phyloP scores from a whole-genome alignment of 225 moss, liverwort and hornwort genomes.

The Sphagnum contortum region DNA sequence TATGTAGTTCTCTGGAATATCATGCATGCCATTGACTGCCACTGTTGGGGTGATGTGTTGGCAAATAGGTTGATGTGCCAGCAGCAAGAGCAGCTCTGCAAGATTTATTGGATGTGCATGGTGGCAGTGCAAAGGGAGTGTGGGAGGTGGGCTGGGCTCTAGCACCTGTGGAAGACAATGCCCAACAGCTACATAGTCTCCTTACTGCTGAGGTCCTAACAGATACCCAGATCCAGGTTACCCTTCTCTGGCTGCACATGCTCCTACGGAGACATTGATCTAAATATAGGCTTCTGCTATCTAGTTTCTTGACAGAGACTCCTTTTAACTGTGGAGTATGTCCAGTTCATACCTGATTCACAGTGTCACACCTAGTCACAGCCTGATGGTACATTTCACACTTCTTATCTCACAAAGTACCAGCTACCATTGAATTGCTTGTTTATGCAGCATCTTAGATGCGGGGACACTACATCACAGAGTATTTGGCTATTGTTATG shows the following conservation, averaged over 20 bases:
- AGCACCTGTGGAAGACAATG: constrained; percentile 74
- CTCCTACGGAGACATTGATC: neutral
- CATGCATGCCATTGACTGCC: too few species aligned
- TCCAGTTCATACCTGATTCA: too few species aligned
- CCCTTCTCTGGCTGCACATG: neutral
- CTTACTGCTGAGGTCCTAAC: constrained; percentile 47
- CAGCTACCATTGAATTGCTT: too few species aligned
- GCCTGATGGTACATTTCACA: too few species aligned
- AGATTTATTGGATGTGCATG: constrained; percentile 84
- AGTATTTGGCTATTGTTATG: too few species aligned
- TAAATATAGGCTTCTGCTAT: neutral
- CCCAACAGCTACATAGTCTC: constrained; percentile 62
- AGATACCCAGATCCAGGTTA: constrained; percentile 43
- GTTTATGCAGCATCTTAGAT: too few species aligned
- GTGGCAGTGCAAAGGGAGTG: constrained; percentile 85
- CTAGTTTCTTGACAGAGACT: neutral
- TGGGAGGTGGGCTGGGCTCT: constrained; percentile 99
- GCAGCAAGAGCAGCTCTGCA: constrained; percentile 86
- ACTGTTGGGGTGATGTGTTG: neutral
- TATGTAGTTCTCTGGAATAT: too few species aligned
- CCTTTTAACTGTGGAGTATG: neutral
- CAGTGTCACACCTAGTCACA: too few species aligned
- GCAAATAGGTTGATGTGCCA: constrained; percentile 55
- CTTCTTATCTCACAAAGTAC: too few species aligned
- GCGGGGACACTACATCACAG: too few species aligned